phyloP scores from a whole-genome alignment of 2,329 filamentous ascomycete species.

The Acephala macrosclerotiorum region DNA sequence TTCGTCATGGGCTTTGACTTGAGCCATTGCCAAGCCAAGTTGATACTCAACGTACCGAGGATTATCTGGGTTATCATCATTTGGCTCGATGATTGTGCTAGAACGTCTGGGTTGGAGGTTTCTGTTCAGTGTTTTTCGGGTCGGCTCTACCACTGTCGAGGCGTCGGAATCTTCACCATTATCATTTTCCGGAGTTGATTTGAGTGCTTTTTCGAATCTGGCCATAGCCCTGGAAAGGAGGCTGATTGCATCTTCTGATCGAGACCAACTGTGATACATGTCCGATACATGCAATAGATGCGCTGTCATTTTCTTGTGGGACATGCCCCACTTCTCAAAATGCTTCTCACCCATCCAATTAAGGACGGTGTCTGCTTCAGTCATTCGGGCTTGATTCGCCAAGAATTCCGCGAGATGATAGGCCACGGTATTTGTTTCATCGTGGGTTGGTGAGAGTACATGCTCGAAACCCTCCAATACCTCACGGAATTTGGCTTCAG shows the following conservation, averaged over 20 bases:
- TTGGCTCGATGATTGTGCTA: too few species aligned
- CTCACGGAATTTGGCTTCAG: constrained; percentile 11
- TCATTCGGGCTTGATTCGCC: constrained; percentile 5
- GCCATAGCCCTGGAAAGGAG: background rate
- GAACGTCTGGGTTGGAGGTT: too few species aligned
- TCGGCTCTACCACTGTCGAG: too few species aligned
- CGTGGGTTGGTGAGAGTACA: constrained; percentile 5
- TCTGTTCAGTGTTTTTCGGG: too few species aligned
- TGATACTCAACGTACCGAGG: background rate
- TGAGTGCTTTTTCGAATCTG: too few species aligned
- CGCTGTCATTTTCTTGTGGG: background rate
- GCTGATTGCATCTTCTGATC: constrained; percentile 5
- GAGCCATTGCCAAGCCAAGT: constrained; percentile 2
- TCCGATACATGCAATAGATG: constrained; percentile 9
- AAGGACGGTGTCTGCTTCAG: constrained; percentile 10
- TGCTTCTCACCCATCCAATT: constrained; percentile 12
- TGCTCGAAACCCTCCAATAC: constrained; percentile 5
- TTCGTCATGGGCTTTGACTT: constrained; percentile 3
- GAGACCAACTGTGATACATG: constrained; percentile 11
- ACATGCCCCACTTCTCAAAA: constrained; percentile 3
- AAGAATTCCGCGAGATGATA: constrained; percentile 15
- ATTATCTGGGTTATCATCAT: background rate
- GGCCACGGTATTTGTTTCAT: background rate
- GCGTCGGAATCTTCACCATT: too few species aligned
- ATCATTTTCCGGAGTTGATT: too few species aligned